Evolutionary conservation across 129 eudicot species (phyloP).

Genomic region (Artemisia annua): DNA sequence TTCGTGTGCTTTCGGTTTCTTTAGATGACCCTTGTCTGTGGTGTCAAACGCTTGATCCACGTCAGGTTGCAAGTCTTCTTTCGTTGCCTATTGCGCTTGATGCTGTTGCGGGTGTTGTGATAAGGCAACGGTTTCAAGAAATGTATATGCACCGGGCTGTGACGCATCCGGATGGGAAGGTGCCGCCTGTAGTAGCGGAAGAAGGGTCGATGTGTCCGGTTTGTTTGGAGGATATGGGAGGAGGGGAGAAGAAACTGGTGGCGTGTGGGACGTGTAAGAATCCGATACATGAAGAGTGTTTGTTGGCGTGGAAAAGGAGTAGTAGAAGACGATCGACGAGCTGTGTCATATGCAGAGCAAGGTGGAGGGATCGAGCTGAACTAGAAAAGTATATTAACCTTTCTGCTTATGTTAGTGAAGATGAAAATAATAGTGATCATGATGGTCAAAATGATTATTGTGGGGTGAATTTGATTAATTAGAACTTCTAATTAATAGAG

Average conservation of each 20-base stretch:
- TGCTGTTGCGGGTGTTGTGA: constrained; percentile 42
- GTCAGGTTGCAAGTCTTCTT: constrained; percentile 58
- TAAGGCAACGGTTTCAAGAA: constrained; percentile 63
- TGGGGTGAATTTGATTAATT: background rate
- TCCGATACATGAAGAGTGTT: constrained; percentile 75
- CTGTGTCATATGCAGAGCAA: constrained; percentile 81
- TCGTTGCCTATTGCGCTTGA: constrained; percentile 45
- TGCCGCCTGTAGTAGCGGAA: constrained; percentile 31
- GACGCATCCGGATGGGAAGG: constrained; percentile 23
- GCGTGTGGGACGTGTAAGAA: constrained; percentile 77
- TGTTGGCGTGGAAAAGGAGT: constrained; percentile 77
- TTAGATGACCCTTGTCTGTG: constrained; percentile 62
- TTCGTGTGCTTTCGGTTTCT: constrained; percentile 63
- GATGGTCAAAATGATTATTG: constrained; percentile 10
- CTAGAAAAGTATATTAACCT: constrained; percentile 74
- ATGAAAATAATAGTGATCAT: constrained; percentile 21
- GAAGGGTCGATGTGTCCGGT: constrained; percentile 65
- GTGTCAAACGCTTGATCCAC: constrained; percentile 54
- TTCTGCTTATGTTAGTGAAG: constrained; percentile 65
- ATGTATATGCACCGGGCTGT: constrained; percentile 33
- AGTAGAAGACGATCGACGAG: constrained; percentile 50
- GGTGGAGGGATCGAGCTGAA: constrained; percentile 61
- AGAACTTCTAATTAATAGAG: no score
- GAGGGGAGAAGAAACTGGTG: constrained; percentile 43
- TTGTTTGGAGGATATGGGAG: constrained; percentile 78